These are phyloP conservation scores for Calycina herbarum DNA, from an alignment of 2,329 filamentous ascomycete species.

Conservation along the genomic window DNA sequence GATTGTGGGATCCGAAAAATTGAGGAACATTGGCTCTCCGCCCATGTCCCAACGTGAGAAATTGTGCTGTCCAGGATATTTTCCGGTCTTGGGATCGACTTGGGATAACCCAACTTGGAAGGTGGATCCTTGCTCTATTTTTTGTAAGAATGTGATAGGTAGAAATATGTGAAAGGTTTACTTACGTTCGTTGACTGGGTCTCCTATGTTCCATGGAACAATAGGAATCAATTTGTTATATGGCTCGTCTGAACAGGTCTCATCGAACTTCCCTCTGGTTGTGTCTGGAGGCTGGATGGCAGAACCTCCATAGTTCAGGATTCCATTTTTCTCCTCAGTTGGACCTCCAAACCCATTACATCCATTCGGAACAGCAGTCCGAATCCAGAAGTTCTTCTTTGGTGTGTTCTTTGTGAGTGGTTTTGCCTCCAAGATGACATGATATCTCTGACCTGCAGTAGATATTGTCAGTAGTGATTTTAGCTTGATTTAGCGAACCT, in stretches of 20 bases:
- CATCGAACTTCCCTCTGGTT: neutral
- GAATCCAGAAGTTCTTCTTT: slow-evolving; percentile 55
- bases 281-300: neutral
- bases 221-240: slow-evolving; percentile 10
- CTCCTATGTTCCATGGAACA: slow-evolving; percentile 7
- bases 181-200: slow-evolving; percentile 10
- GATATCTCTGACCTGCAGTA: slow-evolving; percentile 51
- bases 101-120: slow-evolving; percentile 6
- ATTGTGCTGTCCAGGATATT: slow-evolving; percentile 8
- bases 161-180: neutral
- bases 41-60: slow-evolving; percentile 12
- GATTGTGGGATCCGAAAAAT: slow-evolving; percentile 4
- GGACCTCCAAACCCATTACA: slow-evolving; percentile 3
- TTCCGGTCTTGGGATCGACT: neutral
- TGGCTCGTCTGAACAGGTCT: slow-evolving; percentile 6
- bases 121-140: slow-evolving; percentile 3
- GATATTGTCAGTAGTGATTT: slow-evolving; percentile 42
- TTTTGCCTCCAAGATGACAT: slow-evolving; percentile 47
- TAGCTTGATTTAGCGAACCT: neutral
- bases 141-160: neutral
- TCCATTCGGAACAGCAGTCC: slow-evolving; percentile 14
- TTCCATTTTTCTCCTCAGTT: slow-evolving; percentile 6
- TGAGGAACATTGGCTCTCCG: slow-evolving; percentile 1
- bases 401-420: neutral
- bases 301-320: slow-evolving; percentile 7